These are phyloP conservation scores for Botryotinia convoluta DNA, from an alignment of 2,329 filamentous ascomycete species.

Conservation along the genomic window DNA sequence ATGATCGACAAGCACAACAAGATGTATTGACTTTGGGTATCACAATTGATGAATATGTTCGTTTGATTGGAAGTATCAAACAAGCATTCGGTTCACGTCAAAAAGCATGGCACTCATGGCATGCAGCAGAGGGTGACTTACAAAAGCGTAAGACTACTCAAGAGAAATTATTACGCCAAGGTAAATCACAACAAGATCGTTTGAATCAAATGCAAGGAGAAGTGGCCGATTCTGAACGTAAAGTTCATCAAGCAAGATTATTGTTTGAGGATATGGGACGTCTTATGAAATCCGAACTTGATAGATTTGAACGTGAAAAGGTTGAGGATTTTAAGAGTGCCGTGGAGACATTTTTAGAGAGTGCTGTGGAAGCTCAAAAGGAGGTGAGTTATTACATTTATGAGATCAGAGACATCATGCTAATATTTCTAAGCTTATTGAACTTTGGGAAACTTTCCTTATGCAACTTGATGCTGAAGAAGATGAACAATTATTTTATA, in stretches of 20 bases:
- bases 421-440: conserved; percentile 53
- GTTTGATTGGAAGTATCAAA: conserved; percentile 92
- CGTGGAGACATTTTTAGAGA: conserved; percentile 95
- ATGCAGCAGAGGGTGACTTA: conserved; percentile 82
- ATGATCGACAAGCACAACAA: conserved; percentile 94
- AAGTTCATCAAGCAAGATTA: conserved; percentile 83
- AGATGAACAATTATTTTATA: conserved; percentile 68
- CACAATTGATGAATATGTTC: conserved; percentile 97
- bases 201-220: conserved; percentile 90
- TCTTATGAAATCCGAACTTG: conserved; percentile 85
- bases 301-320: conserved; percentile 94
- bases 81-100: conserved; percentile 88
- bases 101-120: conserved; percentile 94
- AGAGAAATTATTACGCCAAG: conserved; percentile 92
- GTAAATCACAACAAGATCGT: conserved; percentile 92
- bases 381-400: conserved; percentile 61
- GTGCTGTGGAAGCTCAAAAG: conserved; percentile 96
- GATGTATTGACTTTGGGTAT: conserved; percentile 95
- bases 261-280: conserved; percentile 97
- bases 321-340: conserved; percentile 99
- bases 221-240: conserved; percentile 90
- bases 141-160: conserved; percentile 85
- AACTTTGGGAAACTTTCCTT: conserved; percentile 98
- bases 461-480: conserved; percentile 95
- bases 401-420: neutral